Evolutionary conservation across 495 filamentous ascomycete species (phyloP), one percentile per base, ranked within the genome.

Genomic region (Penicillium lagena): DNA sequence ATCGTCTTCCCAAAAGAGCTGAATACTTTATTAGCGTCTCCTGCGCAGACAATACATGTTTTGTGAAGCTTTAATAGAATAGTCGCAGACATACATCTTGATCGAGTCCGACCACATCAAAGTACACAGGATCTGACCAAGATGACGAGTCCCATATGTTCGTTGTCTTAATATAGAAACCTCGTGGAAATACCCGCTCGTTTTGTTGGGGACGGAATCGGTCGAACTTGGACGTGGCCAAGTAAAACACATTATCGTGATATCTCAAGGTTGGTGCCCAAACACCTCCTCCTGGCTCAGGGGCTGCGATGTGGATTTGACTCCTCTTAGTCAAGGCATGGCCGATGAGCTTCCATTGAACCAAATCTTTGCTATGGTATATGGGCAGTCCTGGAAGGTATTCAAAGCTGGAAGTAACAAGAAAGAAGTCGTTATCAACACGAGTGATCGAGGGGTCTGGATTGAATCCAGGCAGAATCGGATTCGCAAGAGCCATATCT

Each of bases 251-350:
- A 7, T 76, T 66, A 39, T 75, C 76, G 48, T 81, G 73, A 46
- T 83, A 76, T 2, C 70, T 70, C 12, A 81, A 63, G 46, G 77
- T 80, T 4, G 80, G 78, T n/a, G 80, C 78, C 78, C 78, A 83
- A 35, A 84, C 56, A 28, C 17, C 80, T 78, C 58, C 79, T 78
- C 58, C 73, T 76, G 61, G 79, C 68, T 17, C 75, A 75, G 45
- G 72, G 68, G 40, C 68, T 43, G 27, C 45, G 45, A 29, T 52
- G 15, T 22, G 22, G 4, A 22, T 22, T 35, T 59, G 52, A 33
- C 33, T 40, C 22, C 42, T 43, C 22, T 56, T 57, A 30, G 43
- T 59, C 12, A 67, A 41, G 12, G 62, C 54, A 15, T 57, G 52
- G 9, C 28, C 45, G 7, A 59, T 62, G 30, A 81, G 63, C 15